Evolutionary conservation across 768 basidiomycete genomes (phyloP).

Genomic region (Xerocomus spinulosus): DNA sequence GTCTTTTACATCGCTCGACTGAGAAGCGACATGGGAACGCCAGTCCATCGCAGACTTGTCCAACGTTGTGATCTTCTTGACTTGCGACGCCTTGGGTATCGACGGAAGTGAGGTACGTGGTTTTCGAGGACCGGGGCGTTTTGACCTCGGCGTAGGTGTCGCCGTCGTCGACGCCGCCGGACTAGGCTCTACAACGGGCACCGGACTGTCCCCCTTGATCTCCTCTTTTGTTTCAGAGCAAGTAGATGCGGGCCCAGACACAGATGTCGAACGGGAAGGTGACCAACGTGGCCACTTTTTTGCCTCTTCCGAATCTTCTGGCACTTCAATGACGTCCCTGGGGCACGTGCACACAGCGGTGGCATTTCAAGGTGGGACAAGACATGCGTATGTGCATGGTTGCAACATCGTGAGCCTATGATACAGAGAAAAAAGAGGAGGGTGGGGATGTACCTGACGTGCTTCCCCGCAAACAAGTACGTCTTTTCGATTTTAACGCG

Average conservation of each 20-base stretch:
- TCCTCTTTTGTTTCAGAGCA: slow-evolving; percentile 2
- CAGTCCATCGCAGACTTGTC: slow-evolving; percentile 89
- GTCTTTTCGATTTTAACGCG: slow-evolving; percentile 65
- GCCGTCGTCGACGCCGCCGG: background rate
- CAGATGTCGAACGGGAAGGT: background rate
- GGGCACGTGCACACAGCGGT: background rate
- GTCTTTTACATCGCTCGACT: slow-evolving; percentile 48
- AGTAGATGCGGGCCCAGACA: background rate
- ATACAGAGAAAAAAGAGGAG: background rate
- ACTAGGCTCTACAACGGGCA: background rate
- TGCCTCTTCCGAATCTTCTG: slow-evolving; percentile 69
- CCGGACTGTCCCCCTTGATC: background rate
- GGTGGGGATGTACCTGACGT: slow-evolving; percentile 51
- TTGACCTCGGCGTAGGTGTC: slow-evolving; percentile 12
- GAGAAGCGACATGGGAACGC: slow-evolving; percentile 56
- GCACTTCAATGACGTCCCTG: slow-evolving; percentile 73
- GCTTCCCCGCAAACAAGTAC: slow-evolving; percentile 74
- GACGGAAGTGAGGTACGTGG: slow-evolving; percentile 53
- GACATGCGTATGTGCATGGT: background rate
- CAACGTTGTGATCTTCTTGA: slow-evolving; percentile 76
- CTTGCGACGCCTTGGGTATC: slow-evolving; percentile 50
- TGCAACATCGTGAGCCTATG: background rate
- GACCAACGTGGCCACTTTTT: slow-evolving; percentile 66
- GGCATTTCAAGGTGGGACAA: background rate
- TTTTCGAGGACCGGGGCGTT: slow-evolving; percentile 63